Evolutionary conservation across 192 early-diverging fungal species (phyloP), one percentile per base, ranked within the genome.

Genomic region (Thamnidium elegans): DNA sequence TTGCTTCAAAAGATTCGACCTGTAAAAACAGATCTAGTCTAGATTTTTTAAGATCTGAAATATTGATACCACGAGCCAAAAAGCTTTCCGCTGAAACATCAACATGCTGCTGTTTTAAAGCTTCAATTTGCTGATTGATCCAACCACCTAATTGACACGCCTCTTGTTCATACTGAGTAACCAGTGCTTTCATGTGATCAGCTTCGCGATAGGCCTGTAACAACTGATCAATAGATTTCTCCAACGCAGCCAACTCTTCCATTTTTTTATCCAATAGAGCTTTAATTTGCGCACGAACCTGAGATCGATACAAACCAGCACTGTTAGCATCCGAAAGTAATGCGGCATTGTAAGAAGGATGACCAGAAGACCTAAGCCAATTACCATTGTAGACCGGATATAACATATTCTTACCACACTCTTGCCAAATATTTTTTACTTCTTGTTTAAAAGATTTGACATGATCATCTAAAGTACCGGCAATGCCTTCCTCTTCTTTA

Each of bases 71-170:
- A 15, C 31, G 4, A 3, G 19, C 21, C 13, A 52, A 6, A 17
- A 30, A 20, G 14, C 17, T 55, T 46, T 66, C 70, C 7, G 59
- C 39, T 1, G 66, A 58, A 6, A 72, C 64, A 56, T 72, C 64
- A 20, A 72, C n/a, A 21, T 67, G 65, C 42, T 58, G 65, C 10
- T 46, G 17, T 32, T 56, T 52, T 5, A 72, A 43, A 14, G 17
- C n/a, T n/a, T 50, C 39, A 3, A 59, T 44, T n/a, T 67, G 48
- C 20, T 66, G 56, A 19, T 72, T 59, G 10, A 72, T 58, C 71
- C 71, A 72, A 1, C 34, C 21, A 8, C 44, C 51, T 17, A 72
- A 34, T 15, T 42, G 17, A 3, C 21, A n/a, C 4, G 66, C 71
- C 13, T 66, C 66, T 20, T 47, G 32, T n/a, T 58, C 52, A 56